A percentile compares a stretch with the other conserved stretches of the same genome.
Conservation (phyloP, 2,329 filamentous ascomycete genomes). For the Coniochaeta sp. region DNA sequence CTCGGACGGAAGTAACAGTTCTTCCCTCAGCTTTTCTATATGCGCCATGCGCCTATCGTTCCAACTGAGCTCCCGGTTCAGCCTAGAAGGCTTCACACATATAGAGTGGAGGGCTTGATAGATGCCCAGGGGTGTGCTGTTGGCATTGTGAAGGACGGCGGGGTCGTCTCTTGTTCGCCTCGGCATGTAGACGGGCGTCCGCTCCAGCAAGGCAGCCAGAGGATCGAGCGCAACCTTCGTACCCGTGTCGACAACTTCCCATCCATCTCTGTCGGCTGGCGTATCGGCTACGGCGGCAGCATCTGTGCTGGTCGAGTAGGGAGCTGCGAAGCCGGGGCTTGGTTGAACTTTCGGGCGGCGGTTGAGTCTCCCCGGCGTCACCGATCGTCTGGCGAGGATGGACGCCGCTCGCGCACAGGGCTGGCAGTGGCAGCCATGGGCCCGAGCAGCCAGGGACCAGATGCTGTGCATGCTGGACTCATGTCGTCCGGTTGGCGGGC, state of each 20-base stretch:
- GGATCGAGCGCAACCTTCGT: constrained; percentile 48
- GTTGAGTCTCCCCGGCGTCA: constrained; percentile 31
- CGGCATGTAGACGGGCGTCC: constrained; percentile 17
- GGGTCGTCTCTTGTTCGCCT: constrained; percentile 5
- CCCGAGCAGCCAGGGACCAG: constrained; percentile 60
- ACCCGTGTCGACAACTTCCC: constrained; percentile 50
- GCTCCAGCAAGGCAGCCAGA: constrained; percentile 30
- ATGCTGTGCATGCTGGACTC: constrained; percentile 56
- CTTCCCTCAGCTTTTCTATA: constrained; percentile 2
- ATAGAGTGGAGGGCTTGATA: constrained; percentile 11
- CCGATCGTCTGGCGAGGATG: constrained; percentile 41
- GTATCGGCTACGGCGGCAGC: constrained; percentile 58
- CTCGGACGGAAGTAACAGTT: not conserved
- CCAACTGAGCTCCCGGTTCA: not conserved
- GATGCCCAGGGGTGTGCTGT: not conserved
- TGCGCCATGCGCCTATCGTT: not conserved
- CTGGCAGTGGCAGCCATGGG: constrained; percentile 57
- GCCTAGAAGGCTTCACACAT: constrained; percentile 6
- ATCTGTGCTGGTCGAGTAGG: constrained; percentile 62
- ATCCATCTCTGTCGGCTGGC: constrained; percentile 48
- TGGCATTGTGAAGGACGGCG: constrained; percentile 1
- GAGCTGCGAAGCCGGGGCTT: constrained; percentile 55
- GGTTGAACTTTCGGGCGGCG: constrained; percentile 39
- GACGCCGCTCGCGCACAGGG: constrained; percentile 48
- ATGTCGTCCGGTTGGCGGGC: constrained; percentile 17